Evolutionary conservation across 352 stramenopile species (phyloP), one percentile per base, ranked within the genome.

Genomic region (Phytophthora meadii): DNA sequence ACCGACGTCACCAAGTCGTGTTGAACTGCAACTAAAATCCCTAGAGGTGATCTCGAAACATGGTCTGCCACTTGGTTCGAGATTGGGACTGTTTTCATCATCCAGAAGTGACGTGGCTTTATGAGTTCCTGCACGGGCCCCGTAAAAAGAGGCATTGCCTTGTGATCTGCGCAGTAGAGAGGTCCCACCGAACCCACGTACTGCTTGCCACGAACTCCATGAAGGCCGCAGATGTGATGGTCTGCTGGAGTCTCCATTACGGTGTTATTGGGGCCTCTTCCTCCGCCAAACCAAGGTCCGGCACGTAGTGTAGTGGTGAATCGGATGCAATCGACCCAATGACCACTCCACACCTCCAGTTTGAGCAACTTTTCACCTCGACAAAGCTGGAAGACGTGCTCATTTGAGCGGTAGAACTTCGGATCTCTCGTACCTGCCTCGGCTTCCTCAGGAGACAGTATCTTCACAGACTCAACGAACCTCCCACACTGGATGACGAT

Each of bases 251-350:
- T 67, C n/a, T 67, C 68, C 49, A 88, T 61, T 8, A 67, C 34
- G 1, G 40, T 54, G 25, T 56, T 53, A 14, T 76, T 56, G 1
- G 30, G 41, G 1, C 81, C 78, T 28, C 72, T 75, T 5, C 44
- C 28, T 17, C 75, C 76, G 4, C 81, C 81, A 62, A 84, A 87
- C 78, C 77, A 87, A 19, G 77, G 66, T 50, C 76, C 80, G 53
- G 53, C 44, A 7, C 81, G 79, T 8, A 72, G 19, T 27, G 70
- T 90, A 9, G 81, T 87, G 14, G 66, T 61, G 17, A 89, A 76
- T 12, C 72, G 74, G 8, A 89, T 47, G 9, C 74, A 68, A 25
- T 90, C 81, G 25, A 90, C 64, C 77, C 81, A 88, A 45, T 84
- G 68, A 5, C 74, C 79, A 55, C 74, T 81, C 17, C 57, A 77